phyloP scores from a whole-genome alignment of 495 filamentous ascomycete species.

The Aeminium ludgeri region DNA sequence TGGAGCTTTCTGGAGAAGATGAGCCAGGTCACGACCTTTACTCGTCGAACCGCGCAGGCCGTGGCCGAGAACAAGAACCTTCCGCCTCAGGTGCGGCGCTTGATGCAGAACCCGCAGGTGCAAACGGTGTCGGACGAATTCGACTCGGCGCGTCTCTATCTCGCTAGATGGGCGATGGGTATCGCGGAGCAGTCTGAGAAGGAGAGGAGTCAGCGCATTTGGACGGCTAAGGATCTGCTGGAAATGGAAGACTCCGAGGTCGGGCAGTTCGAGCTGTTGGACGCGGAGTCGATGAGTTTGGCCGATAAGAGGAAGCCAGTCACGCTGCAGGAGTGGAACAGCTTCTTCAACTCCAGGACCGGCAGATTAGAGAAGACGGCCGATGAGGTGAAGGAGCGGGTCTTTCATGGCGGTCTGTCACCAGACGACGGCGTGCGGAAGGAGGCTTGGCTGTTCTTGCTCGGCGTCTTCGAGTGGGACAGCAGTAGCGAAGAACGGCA shows the following conservation, averaged over 20 bases:
- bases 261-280: constrained; percentile 88
- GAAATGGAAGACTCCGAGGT: constrained; percentile 88
- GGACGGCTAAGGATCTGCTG: constrained; percentile 81
- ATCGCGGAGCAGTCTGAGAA: constrained; percentile 90
- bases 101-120: constrained; percentile 86
- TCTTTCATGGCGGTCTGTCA: constrained; percentile 89
- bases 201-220: constrained; percentile 69
- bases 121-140: constrained; percentile 93
- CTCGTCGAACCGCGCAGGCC: constrained; percentile 76
- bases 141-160: constrained; percentile 82
- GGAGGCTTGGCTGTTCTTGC: constrained; percentile 88
- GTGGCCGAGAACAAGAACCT: constrained; percentile 76
- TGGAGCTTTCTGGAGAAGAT: constrained; percentile 94
- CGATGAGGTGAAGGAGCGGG: constrained; percentile 86
- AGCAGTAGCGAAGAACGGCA: constrained; percentile 66
- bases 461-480: constrained; percentile 84
- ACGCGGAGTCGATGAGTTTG: constrained; percentile 56
- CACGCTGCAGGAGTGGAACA: constrained; percentile 69
- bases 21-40: constrained; percentile 91
- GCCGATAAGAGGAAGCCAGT: constrained; percentile 61
- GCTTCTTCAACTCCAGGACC: constrained; percentile 57
- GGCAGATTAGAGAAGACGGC: constrained; percentile 61
- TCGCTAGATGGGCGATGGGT: constrained; percentile 96
- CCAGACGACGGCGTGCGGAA: constrained; percentile 81
- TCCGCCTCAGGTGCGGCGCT: constrained; percentile 66